Conservation (phyloP, 345 rosid genomes). For the Lepidium aucheri region DNA sequence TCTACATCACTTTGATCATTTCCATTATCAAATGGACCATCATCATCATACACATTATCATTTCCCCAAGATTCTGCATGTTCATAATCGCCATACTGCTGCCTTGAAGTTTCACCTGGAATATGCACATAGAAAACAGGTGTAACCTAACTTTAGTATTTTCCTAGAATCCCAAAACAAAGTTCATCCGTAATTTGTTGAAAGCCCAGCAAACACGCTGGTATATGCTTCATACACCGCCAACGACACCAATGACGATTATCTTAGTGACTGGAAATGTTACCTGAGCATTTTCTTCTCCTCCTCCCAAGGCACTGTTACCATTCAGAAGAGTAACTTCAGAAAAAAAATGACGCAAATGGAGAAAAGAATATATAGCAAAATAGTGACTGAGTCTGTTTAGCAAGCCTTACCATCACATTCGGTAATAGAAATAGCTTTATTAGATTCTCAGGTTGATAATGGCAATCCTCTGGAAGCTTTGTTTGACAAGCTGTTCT, state of each 20-base stretch:
- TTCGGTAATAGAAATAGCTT: slow-evolving; percentile 84
- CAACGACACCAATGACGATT: neutral
- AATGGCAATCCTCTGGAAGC: slow-evolving; percentile 98
- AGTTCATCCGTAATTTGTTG: neutral
- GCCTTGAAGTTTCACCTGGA: slow-evolving; percentile 47
- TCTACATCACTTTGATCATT: slow-evolving; percentile 55
- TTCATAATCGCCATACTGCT: slow-evolving; percentile 43
- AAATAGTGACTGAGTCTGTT: neutral
- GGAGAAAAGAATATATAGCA: neutral
- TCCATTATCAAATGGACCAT: slow-evolving; percentile 51
- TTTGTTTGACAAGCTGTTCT: slow-evolving; percentile 50
- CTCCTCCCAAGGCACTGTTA: slow-evolving; percentile 80
- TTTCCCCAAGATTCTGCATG: slow-evolving; percentile 54
- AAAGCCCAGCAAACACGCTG: slow-evolving; percentile 3
- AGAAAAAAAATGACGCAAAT: slow-evolving; percentile 10
- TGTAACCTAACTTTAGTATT: neutral
- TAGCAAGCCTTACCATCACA: slow-evolving; percentile 47
- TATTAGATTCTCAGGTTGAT: slow-evolving; percentile 84
- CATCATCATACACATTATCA: slow-evolving; percentile 40
- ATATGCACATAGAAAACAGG: slow-evolving; percentile 12
- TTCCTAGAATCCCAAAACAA: neutral
- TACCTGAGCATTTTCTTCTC: slow-evolving; percentile 57
- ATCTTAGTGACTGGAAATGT: neutral
- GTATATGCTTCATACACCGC: neutral
- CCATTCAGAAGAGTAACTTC: slow-evolving; percentile 24